Evolutionary conservation across 2,329 filamentous ascomycete genomes (phyloP), one percentile per base, ranked within the genome.

Genomic region (Claviceps purpurea): DNA sequence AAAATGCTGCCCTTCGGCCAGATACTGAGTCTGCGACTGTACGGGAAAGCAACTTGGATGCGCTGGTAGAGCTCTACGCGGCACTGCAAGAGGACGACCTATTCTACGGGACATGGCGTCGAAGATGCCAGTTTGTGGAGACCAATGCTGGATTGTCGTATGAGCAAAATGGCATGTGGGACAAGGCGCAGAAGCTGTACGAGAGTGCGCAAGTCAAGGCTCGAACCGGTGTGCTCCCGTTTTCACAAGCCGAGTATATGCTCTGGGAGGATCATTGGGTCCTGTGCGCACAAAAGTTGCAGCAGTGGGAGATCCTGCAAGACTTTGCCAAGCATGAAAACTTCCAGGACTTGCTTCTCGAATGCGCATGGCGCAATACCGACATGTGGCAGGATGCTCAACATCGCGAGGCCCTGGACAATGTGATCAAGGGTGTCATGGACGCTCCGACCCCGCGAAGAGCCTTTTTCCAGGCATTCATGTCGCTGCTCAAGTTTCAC

Each of bases 211-310:
- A 98, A 68, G 89, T 98, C 66, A 98, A 97, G 67, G 93, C 94
- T 45, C 82, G 94, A 47, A 97, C 91, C 0, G 93, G 90, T 50
- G 88, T 91, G n/a, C 82, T 97, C 55, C 91, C 93, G 0, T 97
- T 96, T 67, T 95, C 91, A 1, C 87, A 94, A 61, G 89, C 85
- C 37, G 93, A 99, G 68, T 99, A 99, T 69, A 96, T 95, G 80
- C 78, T 99, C 1, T 99, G 93, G 93, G 93, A 99, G 69, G 93
- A 99, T 64, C 94, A 98, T 61, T 99, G 93, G 93, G 84, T 98
- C 43, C 78, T 96, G 49, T 98, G 93, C 66, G 93, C 91, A 0
- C 89, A 97, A 70, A 98, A 98, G 70, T 76, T 99, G 46, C 94
- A 98, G 66, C 94, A 98, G 64, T 99, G 93, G 93, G 93, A 99